Base-by-base conservation (phyloP, 1,284 basidiomycete species). In the Cutaneotrichosporon spelunceum region DNA sequence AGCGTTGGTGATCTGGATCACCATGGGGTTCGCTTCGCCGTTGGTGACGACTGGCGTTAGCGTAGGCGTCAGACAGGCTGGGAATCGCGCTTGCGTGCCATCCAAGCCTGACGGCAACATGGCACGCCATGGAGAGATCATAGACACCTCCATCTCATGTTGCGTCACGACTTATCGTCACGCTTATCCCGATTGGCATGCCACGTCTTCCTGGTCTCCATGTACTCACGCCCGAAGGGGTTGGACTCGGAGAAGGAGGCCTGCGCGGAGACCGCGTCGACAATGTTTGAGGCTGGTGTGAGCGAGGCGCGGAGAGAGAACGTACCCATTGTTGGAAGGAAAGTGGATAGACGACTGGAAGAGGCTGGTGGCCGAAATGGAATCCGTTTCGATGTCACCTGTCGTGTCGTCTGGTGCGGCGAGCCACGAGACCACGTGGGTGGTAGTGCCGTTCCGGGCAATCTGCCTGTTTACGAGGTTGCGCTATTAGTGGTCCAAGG, bases 211-310 rank as follows among this genome's bases (percentile, higher is more conserved):
- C 5, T 36, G 30, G 8, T 33, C 30, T 33, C 30, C 11, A 21
- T 11, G 21, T 8, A 58, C 90, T 74, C 76, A 93, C 91, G 88
- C 69, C 88, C 88, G 71, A 92, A 91, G 1, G 86, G 84, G 77
- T 93, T 93, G 64, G 82, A 81, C 66, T 90, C 87, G 26, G 87
- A 85, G 78, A 91, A 93, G 19, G 83, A 78, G 60, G 87, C 87
- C 64, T 83, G 80, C 33, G 86, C 85, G 59, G 83, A 66, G 58
- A 93, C 78, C 68, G 85, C 84, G 64, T 74, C 53, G 45, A 29
- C 30, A 24, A 56, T 16, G 24, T 49, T 60, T 4, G 48, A 26
- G n/a, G 33, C 52, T 53, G 52, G 14, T 39, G 52, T 53, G 23
- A 39, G 52, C n/a, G 9, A 13, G 13, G 13, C 34, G n/a, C 13